phyloP scores from a whole-genome alignment of 371 early-diverging fungal genomes.

The Catenaria anguillulae region DNA sequence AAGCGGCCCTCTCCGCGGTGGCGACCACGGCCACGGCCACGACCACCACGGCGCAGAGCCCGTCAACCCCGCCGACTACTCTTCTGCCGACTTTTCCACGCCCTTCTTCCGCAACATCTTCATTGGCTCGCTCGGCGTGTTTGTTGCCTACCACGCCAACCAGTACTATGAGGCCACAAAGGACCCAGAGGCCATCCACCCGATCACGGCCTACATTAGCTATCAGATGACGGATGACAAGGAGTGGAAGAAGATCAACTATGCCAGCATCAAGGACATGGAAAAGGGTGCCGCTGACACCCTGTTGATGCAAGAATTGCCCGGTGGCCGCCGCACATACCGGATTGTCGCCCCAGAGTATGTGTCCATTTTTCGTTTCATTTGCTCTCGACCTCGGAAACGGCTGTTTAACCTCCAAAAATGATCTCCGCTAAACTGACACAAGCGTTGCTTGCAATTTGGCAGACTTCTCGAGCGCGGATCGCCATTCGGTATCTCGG shows the following conservation, averaged over 20 bases:
- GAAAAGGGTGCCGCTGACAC: conserved; percentile 4
- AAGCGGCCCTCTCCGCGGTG: not conserved
- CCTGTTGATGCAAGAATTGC: not conserved
- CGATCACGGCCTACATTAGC: conserved; percentile 7
- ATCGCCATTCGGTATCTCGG: not conserved
- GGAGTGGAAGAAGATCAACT: conserved; percentile 5
- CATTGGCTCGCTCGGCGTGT: not conserved
- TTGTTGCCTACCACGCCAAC: not conserved
- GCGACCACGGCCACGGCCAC: not conserved
- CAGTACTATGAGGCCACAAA: not conserved
- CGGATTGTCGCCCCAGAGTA: not conserved
- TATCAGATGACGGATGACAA: conserved; percentile 4
- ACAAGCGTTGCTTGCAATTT: conserved; percentile 1
- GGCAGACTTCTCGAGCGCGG: conserved; percentile 5
- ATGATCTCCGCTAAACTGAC: too few species aligned
- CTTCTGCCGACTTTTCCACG: not conserved
- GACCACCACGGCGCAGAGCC: not conserved
- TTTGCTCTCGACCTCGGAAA: not conserved
- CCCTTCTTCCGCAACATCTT: not conserved
- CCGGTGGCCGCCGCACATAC: too few species aligned
- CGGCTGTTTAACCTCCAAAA: not conserved
- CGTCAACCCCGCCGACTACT: conserved; percentile 1
- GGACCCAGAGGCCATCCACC: conserved; percentile 2
- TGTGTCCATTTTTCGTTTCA: not conserved
- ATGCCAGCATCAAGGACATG: not conserved